These are phyloP conservation scores for Blastobotrys niveus DNA, from an alignment of 1,139 yeast genomes.

Conservation along the genomic window DNA sequence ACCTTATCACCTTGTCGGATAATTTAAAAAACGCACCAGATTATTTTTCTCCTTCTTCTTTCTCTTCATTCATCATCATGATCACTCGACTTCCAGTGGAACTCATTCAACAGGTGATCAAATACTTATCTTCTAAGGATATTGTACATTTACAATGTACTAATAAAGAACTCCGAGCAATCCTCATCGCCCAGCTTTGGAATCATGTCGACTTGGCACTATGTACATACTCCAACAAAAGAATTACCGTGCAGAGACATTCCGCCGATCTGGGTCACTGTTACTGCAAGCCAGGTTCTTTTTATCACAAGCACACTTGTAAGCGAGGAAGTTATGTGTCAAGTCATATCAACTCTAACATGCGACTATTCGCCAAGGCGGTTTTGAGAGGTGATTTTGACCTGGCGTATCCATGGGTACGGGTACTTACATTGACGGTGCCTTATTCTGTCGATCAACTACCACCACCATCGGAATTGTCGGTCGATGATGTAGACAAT, in stretches of 20 bases:
- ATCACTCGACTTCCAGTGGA: conserved; percentile 12
- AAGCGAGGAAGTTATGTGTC: conserved; percentile 12
- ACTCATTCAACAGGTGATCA: conserved; percentile 12
- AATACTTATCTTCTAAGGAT: conserved; percentile 10
- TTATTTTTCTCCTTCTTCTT: neutral
- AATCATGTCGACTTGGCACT: conserved; percentile 12
- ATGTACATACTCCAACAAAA: neutral
- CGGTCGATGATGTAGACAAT: neutral
- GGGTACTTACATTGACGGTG: conserved; percentile 10
- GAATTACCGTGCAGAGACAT: neutral
- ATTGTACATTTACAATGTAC: conserved; percentile 11
- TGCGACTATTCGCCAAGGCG: conserved; percentile 10
- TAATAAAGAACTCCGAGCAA: conserved; percentile 10
- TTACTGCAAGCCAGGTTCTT: conserved; percentile 9
- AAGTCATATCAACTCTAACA: conserved; percentile 4
- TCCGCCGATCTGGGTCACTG: conserved; percentile 9
- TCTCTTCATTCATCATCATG: neutral
- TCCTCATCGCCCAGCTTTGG: conserved; percentile 13
- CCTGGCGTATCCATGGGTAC: conserved; percentile 12
- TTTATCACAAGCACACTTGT: conserved; percentile 8
- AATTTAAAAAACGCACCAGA: conserved; percentile 1
- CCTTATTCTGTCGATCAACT: neutral
- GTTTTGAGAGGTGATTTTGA: conserved; percentile 10
- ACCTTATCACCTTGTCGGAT: neutral
- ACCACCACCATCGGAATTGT: neutral